Conservation (phyloP, 2,329 filamentous ascomycete species). For the Colletotrichum truncatum region DNA sequence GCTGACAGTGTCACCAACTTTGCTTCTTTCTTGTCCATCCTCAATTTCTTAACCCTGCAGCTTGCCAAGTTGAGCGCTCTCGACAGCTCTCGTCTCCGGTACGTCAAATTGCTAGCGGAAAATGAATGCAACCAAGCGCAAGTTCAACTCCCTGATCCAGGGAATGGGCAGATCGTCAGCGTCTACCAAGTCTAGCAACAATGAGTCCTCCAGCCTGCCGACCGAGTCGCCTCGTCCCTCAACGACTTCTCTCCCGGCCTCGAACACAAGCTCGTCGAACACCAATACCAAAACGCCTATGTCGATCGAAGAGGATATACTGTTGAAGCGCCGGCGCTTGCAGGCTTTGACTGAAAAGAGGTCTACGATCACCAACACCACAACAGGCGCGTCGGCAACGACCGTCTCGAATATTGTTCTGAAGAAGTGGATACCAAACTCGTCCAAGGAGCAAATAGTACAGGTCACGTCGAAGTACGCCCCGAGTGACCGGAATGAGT, state of each 20-base stretch:
- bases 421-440: slow-evolving; percentile 49
- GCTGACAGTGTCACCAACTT: background rate
- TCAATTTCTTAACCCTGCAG: background rate
- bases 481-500: slow-evolving; percentile 84
- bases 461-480: slow-evolving; percentile 70
- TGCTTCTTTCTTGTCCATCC: background rate
- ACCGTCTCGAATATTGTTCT: slow-evolving; percentile 52
- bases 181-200: slow-evolving; percentile 32
- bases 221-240: slow-evolving; percentile 32
- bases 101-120: slow-evolving; percentile 31
- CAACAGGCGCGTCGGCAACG: slow-evolving; percentile 31
- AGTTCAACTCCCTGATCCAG: slow-evolving; percentile 81
- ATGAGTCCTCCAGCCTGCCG: slow-evolving; percentile 14
- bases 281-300: slow-evolving; percentile 19
- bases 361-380: slow-evolving; percentile 24
- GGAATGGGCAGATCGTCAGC: slow-evolving; percentile 56
- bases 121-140: slow-evolving; percentile 84
- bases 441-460: slow-evolving; percentile 34
- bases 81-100: background rate
- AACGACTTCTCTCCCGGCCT: slow-evolving; percentile 23
- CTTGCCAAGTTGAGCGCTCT: background rate
- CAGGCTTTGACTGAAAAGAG: slow-evolving; percentile 32
- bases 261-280: slow-evolving; percentile 9
- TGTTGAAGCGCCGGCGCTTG: slow-evolving; percentile 63
- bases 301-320: slow-evolving; percentile 49